Base-by-base conservation (phyloP, 2,329 filamentous ascomycete genomes). In the Pyricularia pennisetigena region DNA sequence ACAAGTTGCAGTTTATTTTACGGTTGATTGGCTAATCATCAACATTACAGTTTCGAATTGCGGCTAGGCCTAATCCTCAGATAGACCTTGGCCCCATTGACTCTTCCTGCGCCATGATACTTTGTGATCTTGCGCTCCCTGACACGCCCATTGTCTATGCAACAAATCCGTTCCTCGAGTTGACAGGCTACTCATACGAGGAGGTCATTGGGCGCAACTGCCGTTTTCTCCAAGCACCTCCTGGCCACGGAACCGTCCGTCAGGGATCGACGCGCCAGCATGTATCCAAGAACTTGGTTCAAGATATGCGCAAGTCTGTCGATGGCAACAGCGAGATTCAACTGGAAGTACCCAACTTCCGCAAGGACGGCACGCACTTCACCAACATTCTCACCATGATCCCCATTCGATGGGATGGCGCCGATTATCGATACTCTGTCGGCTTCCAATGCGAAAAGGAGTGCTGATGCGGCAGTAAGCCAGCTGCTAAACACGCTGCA, bases 371-470 rank as follows among this genome's bases (percentile, higher is more conserved):
- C 0, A 85, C 92, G 72, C 83, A 84, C 0, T 97, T 97, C 74
- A 89, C 89, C 82, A 97, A 97, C 72, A 76, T 94, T 14, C 81
- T 97, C 67, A 92, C 90, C n/a, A 92, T 96, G 82, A 91, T 97
- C 67, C 93, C 93, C 0, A 87, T 97, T 41, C 80, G 82, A 1
- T 90, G 88, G 84, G 86, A 91, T 59, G 83, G 84, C 1, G 84
- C 86, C 12, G 23, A 26, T 7, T 86, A 87, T 70, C 88, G 88
- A 70, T 94, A 91, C 74, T 92, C 89, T 66, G 89, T 97, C 29
- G 93, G 93, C 3, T 94, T 97, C 74, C 88, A 93, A 75, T 90
- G 91, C 30, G 91, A 79, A 68, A 76, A 75, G 70, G 35, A 61
- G 14, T 65, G 29, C 9, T 54, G 41, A 54, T 54, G 20, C 41